Evolutionary conservation across 495 filamentous ascomycete species (phyloP), one percentile per base, ranked within the genome.

Genomic region (Niebla homalea): DNA sequence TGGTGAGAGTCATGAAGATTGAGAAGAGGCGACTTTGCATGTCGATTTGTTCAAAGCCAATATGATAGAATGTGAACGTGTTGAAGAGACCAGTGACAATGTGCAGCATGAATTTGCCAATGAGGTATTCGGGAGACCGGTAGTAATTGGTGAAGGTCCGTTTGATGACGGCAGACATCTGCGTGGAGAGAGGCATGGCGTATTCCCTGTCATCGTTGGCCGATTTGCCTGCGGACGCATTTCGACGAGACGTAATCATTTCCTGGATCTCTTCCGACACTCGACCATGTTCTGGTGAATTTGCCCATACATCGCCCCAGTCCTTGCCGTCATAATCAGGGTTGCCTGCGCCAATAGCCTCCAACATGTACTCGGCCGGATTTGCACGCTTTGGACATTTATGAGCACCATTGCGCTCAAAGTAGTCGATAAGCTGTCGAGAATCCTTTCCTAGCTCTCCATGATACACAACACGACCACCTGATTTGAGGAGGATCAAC

Each of bases 1-100:
- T 79, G 18, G 81, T 84, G 14, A 83, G 69, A 11, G 77, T 75
- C 78, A 87, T 80, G 63, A 88, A 88, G 47, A 85, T 68, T 26
- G 80, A 77, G 61, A 87, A 87, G 0, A 87, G 65, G 20, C 75
- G 67, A 8, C 74, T 76, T 55, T 81, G 76, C 73, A 80, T 78
- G 60, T 80, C 81, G 32, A 78, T 72, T 23, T 70, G 68, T 12
- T 71, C 73, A 44, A 74, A 62, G 2, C 75, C 71, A 2, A 81
- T 56, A 48, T 83, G 64, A 64, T 75, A 81, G 63, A 85, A 84
- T 1, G 80, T 80, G 55, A 78, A 72, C 12, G 66, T 67, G 49
- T 73, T 76, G 60, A 76, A 75, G 37, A 86, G 72, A 11, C 78
- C 80, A 1, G 77, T 81, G 48, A 78, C 70, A 6, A 83, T 76